phyloP scores from a whole-genome alignment of 164 flowering plant species.

The Dillenia suffruticosa region DNA sequence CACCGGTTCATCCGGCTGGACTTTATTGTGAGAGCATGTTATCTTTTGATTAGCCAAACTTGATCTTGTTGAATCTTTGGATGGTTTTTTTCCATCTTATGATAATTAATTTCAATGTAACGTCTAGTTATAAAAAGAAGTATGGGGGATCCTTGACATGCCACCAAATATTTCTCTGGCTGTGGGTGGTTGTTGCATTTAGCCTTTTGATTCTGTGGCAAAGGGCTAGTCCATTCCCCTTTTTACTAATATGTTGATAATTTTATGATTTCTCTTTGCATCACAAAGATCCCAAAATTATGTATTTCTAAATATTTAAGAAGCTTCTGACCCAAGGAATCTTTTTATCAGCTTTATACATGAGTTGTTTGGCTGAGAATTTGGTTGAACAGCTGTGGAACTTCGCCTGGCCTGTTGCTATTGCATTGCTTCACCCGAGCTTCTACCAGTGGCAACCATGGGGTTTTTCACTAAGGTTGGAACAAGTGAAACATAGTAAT shows the following conservation, averaged over 20 bases:
- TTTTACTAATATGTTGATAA: not conserved
- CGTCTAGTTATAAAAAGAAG: too few species aligned
- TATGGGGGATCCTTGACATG: too few species aligned
- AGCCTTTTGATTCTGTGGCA: too few species aligned
- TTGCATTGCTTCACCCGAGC: conserved; percentile 95
- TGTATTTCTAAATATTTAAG: not conserved
- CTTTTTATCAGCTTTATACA: conserved; percentile 68
- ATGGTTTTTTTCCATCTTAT: too few species aligned
- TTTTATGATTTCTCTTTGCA: not conserved
- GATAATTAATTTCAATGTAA: too few species aligned
- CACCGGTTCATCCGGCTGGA: conserved; percentile 97
- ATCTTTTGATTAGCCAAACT: not conserved
- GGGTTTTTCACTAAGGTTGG: conserved; percentile 83
- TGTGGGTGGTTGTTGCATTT: too few species aligned
- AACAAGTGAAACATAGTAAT: not conserved
- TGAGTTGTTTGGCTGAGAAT: conserved; percentile 75
- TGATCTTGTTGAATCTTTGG: too few species aligned
- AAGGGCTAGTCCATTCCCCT: too few species aligned
- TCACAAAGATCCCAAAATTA: too few species aligned
- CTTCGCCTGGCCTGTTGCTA: conserved; percentile 96
- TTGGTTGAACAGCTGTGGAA: conserved; percentile 97
- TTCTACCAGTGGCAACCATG: conserved; percentile 90
- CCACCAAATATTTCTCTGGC: too few species aligned
- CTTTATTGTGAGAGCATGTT: conserved; percentile 46
- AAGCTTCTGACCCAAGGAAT: not conserved